phyloP scores from a whole-genome alignment of 495 filamentous ascomycete species.

The Lasiosphaeris hirsuta region DNA sequence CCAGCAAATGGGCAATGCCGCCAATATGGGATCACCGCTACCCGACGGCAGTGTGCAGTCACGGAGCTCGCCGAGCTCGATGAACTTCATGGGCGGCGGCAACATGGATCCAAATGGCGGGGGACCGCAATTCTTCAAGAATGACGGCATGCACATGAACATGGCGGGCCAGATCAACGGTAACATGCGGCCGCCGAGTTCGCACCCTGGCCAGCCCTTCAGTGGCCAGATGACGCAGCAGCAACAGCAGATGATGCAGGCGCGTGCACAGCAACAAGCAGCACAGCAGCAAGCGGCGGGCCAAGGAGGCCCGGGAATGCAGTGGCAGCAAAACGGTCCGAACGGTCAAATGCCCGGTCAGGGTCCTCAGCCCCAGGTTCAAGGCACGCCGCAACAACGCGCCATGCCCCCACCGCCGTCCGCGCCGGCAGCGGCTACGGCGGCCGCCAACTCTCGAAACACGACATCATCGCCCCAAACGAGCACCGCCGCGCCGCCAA shows the following conservation, averaged over 20 bases:
- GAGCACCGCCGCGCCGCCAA: conserved; percentile 73
- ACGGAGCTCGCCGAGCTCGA: conserved; percentile 78
- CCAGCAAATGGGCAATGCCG: conserved; percentile 77
- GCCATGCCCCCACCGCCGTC: conserved; percentile 89
- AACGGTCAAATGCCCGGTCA: conserved; percentile 67
- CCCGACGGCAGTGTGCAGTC: conserved; percentile 66
- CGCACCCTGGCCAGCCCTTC: conserved; percentile 67
- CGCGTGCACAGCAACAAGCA: conserved; percentile 28
- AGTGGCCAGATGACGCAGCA: conserved; percentile 60
- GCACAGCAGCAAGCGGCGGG: conserved; percentile 32
- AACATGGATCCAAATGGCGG: conserved; percentile 56
- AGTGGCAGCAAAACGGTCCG: conserved; percentile 59
- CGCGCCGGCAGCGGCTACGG: conserved; percentile 57
- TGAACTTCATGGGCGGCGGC: conserved; percentile 65
- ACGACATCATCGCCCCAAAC: conserved; percentile 79
- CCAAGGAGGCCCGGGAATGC: conserved; percentile 38
- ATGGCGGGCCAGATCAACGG: conserved; percentile 55
- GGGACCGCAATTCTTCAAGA: conserved; percentile 22
- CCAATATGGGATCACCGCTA: conserved; percentile 73
- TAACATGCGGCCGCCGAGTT: conserved; percentile 81
- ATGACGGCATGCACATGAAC: conserved; percentile 39
- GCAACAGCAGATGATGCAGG: conserved; percentile 33
- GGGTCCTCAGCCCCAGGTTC: conserved; percentile 54
- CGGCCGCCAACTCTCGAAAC: conserved; percentile 50
- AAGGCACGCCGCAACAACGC: conserved; percentile 72